Evolutionary conservation across 768 basidiomycete species (phyloP).

Genomic region (Boletus sensibilis): DNA sequence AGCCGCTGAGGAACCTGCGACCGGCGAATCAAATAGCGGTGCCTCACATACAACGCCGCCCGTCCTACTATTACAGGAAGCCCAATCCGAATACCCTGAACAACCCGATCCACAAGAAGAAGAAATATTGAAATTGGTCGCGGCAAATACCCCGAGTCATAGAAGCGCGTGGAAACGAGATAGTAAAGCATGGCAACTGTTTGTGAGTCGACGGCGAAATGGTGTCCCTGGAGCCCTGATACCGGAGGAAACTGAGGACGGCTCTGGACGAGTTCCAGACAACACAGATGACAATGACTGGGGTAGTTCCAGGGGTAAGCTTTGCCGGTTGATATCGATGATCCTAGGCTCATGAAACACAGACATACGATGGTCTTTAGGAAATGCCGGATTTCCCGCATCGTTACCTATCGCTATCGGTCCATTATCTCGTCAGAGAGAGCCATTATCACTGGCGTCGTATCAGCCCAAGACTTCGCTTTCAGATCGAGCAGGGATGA

Average conservation of each 20-base stretch:
- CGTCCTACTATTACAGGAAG: not conserved
- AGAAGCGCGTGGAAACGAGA: constrained; percentile 66
- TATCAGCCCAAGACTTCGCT: constrained; percentile 54
- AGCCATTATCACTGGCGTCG: constrained; percentile 51
- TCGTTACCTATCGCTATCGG: constrained; percentile 67
- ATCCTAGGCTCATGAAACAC: constrained; percentile 7
- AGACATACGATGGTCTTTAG: constrained; percentile 31
- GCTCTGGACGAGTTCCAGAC: constrained; percentile 8
- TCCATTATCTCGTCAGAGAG: constrained; percentile 35
- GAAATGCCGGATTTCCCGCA: constrained; percentile 40
- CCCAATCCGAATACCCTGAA: constrained; percentile 22
- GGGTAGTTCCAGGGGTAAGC: constrained; percentile 29
- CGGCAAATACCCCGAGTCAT: constrained; percentile 68
- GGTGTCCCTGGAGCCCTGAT: constrained; percentile 32
- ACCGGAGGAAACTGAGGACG: constrained; percentile 38
- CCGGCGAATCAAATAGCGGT: not conserved
- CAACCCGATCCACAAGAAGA: constrained; percentile 44
- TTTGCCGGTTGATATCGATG: not conserved
- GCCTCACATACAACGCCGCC: not conserved
- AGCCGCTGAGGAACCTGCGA: not conserved
- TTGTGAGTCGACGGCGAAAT: constrained; percentile 42
- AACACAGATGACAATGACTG: constrained; percentile 25
- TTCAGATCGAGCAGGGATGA: constrained; percentile 36
- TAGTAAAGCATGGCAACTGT: constrained; percentile 62
- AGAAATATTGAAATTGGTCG: constrained; percentile 61